Conservation (phyloP, 441 rosid species). For the Francoa sonchifolia region DNA sequence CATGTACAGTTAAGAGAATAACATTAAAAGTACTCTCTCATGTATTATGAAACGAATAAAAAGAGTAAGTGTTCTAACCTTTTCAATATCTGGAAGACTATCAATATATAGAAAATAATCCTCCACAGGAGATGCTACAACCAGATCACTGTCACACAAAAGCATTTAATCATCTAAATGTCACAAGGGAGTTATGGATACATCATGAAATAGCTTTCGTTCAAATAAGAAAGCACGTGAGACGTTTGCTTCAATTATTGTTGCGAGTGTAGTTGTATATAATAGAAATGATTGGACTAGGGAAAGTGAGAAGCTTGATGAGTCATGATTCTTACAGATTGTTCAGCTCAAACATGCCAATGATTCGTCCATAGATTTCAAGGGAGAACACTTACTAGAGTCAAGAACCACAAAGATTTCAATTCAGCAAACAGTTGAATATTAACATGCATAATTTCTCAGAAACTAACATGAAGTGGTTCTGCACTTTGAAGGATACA, state of each 20-base stretch:
- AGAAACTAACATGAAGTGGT: not conserved
- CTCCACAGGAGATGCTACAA: slow-evolving; percentile 89
- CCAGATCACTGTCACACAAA: slow-evolving; percentile 60
- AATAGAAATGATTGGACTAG: slow-evolving; percentile 4
- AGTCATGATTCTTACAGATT: slow-evolving; percentile 55
- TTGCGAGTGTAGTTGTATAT: no score
- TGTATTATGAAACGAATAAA: not conserved
- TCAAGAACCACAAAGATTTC: slow-evolving; percentile 38
- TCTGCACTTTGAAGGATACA: slow-evolving; percentile 43
- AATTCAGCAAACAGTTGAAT: no score
- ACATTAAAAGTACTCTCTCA: slow-evolving; percentile 1
- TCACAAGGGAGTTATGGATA: slow-evolving; percentile 7
- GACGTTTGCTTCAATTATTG: slow-evolving; percentile 1
- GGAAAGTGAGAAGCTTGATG: slow-evolving; percentile 4
- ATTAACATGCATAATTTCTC: no score
- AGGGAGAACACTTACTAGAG: slow-evolving; percentile 65
- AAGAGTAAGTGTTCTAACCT: slow-evolving; percentile 31
- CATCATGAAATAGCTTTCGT: no score
- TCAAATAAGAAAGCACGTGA: no score
- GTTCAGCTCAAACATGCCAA: slow-evolving; percentile 94
- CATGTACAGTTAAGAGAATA: slow-evolving; percentile 1
- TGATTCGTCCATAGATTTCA: slow-evolving; percentile 77
- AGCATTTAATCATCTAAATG: slow-evolving; percentile 11
- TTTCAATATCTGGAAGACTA: slow-evolving; percentile 49
- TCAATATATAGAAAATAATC: slow-evolving; percentile 75